phyloP scores from a whole-genome alignment of 2,329 filamentous ascomycete genomes.

The Aspergillus sp. region DNA sequence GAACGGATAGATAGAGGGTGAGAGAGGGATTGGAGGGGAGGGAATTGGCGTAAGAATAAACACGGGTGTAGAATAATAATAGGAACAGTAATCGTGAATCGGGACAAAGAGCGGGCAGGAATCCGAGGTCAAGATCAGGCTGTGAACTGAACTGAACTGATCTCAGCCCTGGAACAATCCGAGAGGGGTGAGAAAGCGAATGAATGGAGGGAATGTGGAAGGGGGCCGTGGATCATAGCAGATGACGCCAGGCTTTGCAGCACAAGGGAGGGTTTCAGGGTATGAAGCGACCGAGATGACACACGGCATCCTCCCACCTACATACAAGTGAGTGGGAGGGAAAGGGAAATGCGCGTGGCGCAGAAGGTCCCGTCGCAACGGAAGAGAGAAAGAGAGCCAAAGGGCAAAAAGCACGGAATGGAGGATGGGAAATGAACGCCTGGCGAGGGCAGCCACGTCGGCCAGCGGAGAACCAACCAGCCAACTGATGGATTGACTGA shows the following conservation, averaged over 20 bases:
- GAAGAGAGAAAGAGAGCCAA: neutral
- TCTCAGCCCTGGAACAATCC: conserved; percentile 3
- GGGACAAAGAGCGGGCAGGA: conserved; percentile 8
- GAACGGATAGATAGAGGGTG: neutral
- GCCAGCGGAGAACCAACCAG: neutral
- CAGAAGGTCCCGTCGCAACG: neutral
- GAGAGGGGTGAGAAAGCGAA: conserved; percentile 7
- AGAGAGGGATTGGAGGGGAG: neutral
- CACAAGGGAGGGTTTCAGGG: neutral
- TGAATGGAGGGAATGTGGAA: conserved; percentile 18
- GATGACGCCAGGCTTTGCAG: conserved; percentile 18
- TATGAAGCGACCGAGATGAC: neutral
- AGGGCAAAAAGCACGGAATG: neutral
- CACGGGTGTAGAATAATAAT: neutral
- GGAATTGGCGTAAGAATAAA: neutral
- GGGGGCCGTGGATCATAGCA: conserved; percentile 18
- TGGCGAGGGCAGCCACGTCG: conserved; percentile 9
- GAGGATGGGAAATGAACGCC: conserved; percentile 5
- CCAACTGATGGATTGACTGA: neutral
- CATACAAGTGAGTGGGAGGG: neutral
- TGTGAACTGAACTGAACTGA: neutral
- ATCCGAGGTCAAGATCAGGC: conserved; percentile 1
- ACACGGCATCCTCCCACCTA: neutral
- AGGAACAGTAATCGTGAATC: neutral
- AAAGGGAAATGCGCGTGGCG: neutral